Percentiles rank a stretch among this genome's conserved stretches.
Conservation (phyloP, 331 rosid genomes). For the Rosa hybrid region DNA sequence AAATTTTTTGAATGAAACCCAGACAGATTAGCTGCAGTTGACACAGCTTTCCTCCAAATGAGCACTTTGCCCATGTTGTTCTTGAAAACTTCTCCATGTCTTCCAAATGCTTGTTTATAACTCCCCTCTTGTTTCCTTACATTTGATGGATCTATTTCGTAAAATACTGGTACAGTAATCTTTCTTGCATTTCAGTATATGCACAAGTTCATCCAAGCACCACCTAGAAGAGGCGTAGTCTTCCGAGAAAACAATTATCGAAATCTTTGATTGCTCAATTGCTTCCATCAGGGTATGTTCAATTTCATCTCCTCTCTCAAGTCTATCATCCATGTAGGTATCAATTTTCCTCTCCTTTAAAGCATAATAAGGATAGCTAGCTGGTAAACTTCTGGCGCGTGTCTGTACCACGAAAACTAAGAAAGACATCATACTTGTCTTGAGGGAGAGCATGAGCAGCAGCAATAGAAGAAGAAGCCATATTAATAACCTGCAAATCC, state of each 20-base stretch:
- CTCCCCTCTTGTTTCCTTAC: neutral
- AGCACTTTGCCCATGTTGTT: neutral
- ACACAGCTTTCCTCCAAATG: neutral
- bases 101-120: neutral
- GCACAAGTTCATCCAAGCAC: conserved; percentile 16
- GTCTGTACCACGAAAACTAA: too few species aligned
- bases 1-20: neutral
- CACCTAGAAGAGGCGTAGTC: conserved; percentile 7
- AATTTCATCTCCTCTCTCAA: too few species aligned
- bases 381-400: too few species aligned
- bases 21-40: neutral
- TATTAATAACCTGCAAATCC: neutral
- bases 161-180: conserved; percentile 2
- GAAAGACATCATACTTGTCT: too few species aligned
- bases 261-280: conserved; percentile 9
- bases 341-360: too few species aligned
- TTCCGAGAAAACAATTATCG: conserved; percentile 7
- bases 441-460: too few species aligned
- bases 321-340: too few species aligned
- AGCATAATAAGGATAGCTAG: too few species aligned
- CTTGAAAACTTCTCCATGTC: too few species aligned
- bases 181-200: neutral
- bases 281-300: too few species aligned
- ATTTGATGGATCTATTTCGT: neutral
- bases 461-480: neutral